Evolutionary conservation across 306 rosid species (phyloP), one percentile per base, ranked within the genome.

Genomic region (Prunus salicina): DNA sequence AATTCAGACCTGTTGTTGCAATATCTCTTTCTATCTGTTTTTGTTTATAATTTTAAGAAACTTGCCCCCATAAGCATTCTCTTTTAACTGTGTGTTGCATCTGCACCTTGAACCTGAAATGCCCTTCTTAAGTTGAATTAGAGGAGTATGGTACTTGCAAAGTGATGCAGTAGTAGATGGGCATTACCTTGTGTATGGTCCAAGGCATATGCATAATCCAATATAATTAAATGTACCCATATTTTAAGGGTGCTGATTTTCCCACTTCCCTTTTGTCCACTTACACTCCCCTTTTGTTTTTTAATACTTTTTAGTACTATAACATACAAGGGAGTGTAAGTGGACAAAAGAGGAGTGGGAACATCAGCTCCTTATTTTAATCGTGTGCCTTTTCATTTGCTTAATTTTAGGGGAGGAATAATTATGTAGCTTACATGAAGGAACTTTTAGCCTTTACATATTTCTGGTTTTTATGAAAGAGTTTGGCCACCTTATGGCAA

Each of bases 1-100:
- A 41, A 58, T 46, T 58, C 68, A 46, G 67, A 69, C 51, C 18
- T 68, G 6, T 69, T 77, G 41, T n/a, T 28, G 41, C 52, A 58
- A 8, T 58, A 18, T 68, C 43, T 58, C 3, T 2, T 22, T 2
- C 6, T 38, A 3, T 43, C 25, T 27, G 5, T 55, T 12, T 53
- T 24, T 56, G 7, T 20, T 13, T 19, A 62, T 62, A 12, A 20
- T 41, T 20, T 45, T 20, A 25, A 47, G 67, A 14, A 62, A 22
- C 41, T 27, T 22, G 12, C 43, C 41, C 18, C 19, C 52, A 22
- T 24, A 73, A 51, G 18, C 19, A 47, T 9, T 64, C 43, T 46
- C 75, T 12, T 8, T 69, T 34, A 63, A 52, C 30, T 20, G 14
- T 13, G 27, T 14, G 9, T 69, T 60, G 50, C 73, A 45, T 69